A percentile compares a stretch with the other conserved stretches of the same genome.
These are phyloP conservation scores for Argentina anserina DNA, from an alignment of 306 rosid species.

Conservation along the genomic window DNA sequence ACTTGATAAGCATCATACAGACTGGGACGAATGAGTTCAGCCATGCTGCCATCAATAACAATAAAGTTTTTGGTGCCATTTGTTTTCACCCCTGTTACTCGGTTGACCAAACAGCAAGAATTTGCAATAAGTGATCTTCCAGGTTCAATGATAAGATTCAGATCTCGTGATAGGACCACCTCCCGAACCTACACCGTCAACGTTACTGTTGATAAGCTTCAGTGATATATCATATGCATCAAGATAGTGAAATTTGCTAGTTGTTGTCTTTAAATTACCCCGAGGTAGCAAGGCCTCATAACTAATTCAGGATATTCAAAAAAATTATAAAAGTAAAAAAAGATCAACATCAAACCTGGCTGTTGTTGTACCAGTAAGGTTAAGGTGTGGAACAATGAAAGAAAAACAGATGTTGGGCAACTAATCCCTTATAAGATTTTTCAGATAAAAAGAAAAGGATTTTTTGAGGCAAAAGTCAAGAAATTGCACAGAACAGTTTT, in stretches of 20 bases:
- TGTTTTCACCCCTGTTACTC: slow-evolving; percentile 93
- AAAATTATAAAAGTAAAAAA: neutral
- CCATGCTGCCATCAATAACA: slow-evolving; percentile 96
- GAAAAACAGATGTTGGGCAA: neutral
- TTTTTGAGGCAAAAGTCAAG: too few relatives aligned
- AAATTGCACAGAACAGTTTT: neutral
- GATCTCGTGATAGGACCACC: slow-evolving; percentile 71
- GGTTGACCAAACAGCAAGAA: slow-evolving; percentile 85
- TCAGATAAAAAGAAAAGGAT: neutral
- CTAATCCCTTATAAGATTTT: neutral
- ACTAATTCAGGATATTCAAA: neutral
- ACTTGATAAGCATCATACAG: slow-evolving; percentile 96
- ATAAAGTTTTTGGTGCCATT: slow-evolving; percentile 90
- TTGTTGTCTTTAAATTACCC: neutral
- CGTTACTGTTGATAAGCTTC: slow-evolving; percentile 2
- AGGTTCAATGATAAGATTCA: slow-evolving; percentile 92
- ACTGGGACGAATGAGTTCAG: slow-evolving; percentile 98
- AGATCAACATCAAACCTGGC: neutral
- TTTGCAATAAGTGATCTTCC: slow-evolving; percentile 96
- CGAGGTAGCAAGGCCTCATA: neutral
- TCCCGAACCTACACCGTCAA: slow-evolving; percentile 60
- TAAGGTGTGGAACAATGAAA: neutral
- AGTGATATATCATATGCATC: neutral
- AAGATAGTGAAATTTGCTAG: neutral
- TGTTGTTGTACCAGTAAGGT: neutral